phyloP scores from a whole-genome alignment of 768 basidiomycete genomes.

The Mycena haematopus region DNA sequence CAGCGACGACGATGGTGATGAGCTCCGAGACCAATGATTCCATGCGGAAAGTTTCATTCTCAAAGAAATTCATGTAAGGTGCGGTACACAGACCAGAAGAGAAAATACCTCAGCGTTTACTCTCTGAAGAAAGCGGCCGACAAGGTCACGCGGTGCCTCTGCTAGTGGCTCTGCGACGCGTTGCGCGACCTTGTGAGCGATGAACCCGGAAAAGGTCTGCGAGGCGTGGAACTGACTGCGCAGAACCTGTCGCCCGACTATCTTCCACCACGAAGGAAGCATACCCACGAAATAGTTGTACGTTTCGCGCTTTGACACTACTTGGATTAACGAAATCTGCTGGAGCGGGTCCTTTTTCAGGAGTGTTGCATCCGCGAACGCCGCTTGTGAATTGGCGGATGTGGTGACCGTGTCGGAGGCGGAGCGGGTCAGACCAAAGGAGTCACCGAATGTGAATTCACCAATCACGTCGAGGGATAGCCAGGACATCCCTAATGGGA shows the following conservation, averaged over 20 bases:
- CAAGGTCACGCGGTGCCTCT: constrained; percentile 48
- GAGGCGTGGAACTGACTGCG: constrained; percentile 51
- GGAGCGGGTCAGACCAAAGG: constrained; percentile 67
- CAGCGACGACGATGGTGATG: constrained; percentile 67
- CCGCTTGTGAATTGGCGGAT: too few relatives aligned
- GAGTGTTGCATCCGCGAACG: too few relatives aligned
- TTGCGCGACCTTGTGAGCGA: constrained; percentile 54
- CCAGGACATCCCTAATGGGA: constrained; percentile 30
- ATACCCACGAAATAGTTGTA: constrained; percentile 23
- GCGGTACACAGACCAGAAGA: background rate
- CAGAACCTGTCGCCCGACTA: constrained; percentile 50
- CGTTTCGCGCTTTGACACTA: constrained; percentile 18
- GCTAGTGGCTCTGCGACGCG: constrained; percentile 55
- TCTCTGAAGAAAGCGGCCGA: constrained; percentile 19
- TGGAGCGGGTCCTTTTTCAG: constrained; percentile 38
- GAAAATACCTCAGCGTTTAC: constrained; percentile 7
- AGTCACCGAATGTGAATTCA: constrained; percentile 64
- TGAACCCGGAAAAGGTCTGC: constrained; percentile 58
- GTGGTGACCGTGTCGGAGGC: constrained; percentile 56
- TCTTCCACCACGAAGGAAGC: constrained; percentile 34
- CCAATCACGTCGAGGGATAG: constrained; percentile 71
- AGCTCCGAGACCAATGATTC: constrained; percentile 71
- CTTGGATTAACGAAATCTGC: constrained; percentile 3
- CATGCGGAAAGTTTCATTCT: background rate
- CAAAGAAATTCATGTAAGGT: background rate